phyloP scores from a whole-genome alignment of 1,284 basidiomycete species.

The Fomitopsis pinicola region DNA sequence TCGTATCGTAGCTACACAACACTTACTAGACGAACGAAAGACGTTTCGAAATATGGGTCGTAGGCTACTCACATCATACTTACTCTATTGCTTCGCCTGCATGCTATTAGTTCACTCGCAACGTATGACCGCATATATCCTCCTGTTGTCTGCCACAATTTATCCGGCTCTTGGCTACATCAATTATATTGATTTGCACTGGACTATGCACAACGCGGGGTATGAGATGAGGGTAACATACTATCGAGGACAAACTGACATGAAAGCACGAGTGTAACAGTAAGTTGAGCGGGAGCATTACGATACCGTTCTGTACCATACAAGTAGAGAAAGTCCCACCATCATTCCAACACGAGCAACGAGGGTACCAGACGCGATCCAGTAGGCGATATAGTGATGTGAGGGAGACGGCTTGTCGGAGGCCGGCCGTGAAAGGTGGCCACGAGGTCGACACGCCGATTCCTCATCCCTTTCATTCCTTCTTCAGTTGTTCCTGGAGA shows the following conservation, averaged over 20 bases:
- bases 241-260: constrained; percentile 4
- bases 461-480: constrained; percentile 17
- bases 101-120: not conserved
- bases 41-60: not conserved
- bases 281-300: not conserved
- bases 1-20: not conserved
- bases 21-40: too few species aligned
- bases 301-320: constrained; percentile 1
- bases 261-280: constrained; percentile 3
- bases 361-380: constrained; percentile 11
- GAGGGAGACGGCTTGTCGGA: constrained; percentile 10
- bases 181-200: not conserved
- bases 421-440: constrained; percentile 1
- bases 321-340: not conserved
- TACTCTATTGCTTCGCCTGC: not conserved
- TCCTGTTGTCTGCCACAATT: not conserved
- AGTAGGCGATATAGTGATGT: constrained; percentile 13
- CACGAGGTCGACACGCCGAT: constrained; percentile 13
- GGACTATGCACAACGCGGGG: constrained; percentile 17
- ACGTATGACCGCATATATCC: not conserved
- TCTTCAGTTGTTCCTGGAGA: constrained; percentile 38
- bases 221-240: constrained; percentile 24
- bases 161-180: not conserved
- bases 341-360: constrained; percentile 7
- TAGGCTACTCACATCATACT: not conserved